Evolutionary conservation across 148 eudicot genomes (phyloP), one percentile per base, ranked within the genome.

Genomic region (Vaccinium corymbosum): DNA sequence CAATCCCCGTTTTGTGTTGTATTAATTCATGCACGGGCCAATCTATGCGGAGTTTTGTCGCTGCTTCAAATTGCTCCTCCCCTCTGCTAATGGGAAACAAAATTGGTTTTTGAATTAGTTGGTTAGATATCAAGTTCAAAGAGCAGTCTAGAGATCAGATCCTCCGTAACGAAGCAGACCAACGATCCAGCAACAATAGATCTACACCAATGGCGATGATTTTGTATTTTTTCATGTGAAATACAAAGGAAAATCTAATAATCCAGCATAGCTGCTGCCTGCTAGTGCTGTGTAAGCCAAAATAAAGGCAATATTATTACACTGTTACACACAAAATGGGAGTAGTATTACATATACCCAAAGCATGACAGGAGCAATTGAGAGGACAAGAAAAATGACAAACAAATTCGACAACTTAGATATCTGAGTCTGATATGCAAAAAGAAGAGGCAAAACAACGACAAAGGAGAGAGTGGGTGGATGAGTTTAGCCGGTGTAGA

Each of bases 401-500:
- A 68, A 68, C 16, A 68, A 70, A 70, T 27, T 14, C 17, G 14
- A 13, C 13, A 22, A 66, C 17, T 52, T 52, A 52, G 55, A 52
- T 1, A 35, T 52, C 14, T 52, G 0, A 52, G 55, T 52, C 55
- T 52, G 20, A 62, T 19, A 7, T 20, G 10, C 25, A 62, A 66
- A 66, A 7, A 66, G 6, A 25, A 66, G 29, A 66, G 35, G 27
- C 25, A 8, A 25, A n/a, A 66, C 7, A 62, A 62, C 22, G 9
- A 62, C 22, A 4, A 32, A 66, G 35, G 25, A 25, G 29, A 66
- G 9, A n/a, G 32, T 29, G 42, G 38, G 38, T 10, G 9, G 8
- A 25, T 66, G 35, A 66, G 13, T 7, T 75, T 79, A 91, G 68
- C 86, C 90, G 19, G 91, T 42, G 32, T 87, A 85, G 83, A 91